Base-by-base conservation (phyloP, 305 asterid genomes). In the Solanum chacoense region DNA sequence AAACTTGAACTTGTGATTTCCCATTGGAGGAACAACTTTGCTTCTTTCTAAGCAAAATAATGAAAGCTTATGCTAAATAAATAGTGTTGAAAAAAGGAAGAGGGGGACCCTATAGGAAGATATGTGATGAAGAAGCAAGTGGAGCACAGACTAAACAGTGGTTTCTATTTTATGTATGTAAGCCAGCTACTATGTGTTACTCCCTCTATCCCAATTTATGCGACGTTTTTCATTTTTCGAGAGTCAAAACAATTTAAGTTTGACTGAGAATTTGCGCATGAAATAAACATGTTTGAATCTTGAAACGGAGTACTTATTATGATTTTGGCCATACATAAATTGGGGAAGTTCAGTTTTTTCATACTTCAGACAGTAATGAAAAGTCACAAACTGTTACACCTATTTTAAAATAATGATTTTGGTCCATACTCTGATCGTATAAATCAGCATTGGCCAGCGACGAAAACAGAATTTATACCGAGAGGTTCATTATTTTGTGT, bases 1-100 rank as follows among this genome's bases (percentile, higher is more conserved):
- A 26, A 88, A 84, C 40, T 84, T 85, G 32, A 88, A 88, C 29
- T 72, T 88, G 88, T 88, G 72, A 88, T 88, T 88, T 6, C 90
- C 90, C 90, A 88, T 88, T 80, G 40, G 13, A 28, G 22, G 22
- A 59, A 8, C 26, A 34, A 20, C 11, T 20, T 37, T 38, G 28
- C 28, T 31, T 20, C 71, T 42, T 37, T n/a, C 55, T 78, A 83
- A 80, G 73, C 87, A 29, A 83, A 50, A 36, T 35, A 31, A 50
- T 29, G 40, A 50, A 50, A 29, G 87, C 50, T 77, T 50, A 20
- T 81, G 72, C 29, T 83, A 50, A 50, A 50, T 83, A 83, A 29
- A 50, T 83, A 81, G 71, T 28, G 72, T 18, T 29, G 38, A 29
- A 45, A 29, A 42, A 45, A 81, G 4, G 14, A 0, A 9, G 10